A percentile compares a stretch with the other conserved stretches of the same genome.
phyloP scores from a whole-genome alignment of 257 asterid genomes.

The Linaria vulgaris region DNA sequence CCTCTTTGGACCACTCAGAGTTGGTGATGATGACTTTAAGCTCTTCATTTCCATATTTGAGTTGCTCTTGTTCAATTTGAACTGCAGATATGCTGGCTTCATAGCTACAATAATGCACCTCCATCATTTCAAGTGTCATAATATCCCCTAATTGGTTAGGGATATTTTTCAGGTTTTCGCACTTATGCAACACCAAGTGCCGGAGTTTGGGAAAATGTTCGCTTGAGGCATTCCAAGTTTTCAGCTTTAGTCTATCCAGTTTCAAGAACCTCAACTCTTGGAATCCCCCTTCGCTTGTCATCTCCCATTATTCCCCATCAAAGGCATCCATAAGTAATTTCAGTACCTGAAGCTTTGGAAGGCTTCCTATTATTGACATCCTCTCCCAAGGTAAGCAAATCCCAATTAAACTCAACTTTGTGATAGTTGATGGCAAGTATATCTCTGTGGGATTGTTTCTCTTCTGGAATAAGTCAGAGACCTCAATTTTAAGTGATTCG shows the following conservation, averaged over 20 bases:
- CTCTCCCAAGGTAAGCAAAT: background rate
- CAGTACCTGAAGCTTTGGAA: slow-evolving; percentile 19
- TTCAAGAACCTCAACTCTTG: slow-evolving; percentile 20
- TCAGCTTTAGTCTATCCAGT: slow-evolving; percentile 1
- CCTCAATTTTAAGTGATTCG: background rate
- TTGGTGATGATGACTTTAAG: slow-evolving; percentile 22
- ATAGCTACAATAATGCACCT: slow-evolving; percentile 12
- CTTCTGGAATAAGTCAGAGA: background rate
- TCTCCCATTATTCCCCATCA: slow-evolving; percentile 14
- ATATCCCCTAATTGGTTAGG: slow-evolving; percentile 8
- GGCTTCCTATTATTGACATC: slow-evolving; percentile 12
- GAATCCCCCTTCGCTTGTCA: slow-evolving; percentile 14
- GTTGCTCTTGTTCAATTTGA: slow-evolving; percentile 23
- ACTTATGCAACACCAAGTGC: slow-evolving; percentile 20
- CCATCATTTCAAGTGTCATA: slow-evolving; percentile 16
- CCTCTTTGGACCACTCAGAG: slow-evolving; percentile 7
- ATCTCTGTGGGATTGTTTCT: background rate
- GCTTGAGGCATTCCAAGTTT: slow-evolving; percentile 10
- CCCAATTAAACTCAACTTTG: slow-evolving; percentile 18
- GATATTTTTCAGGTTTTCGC: background rate
- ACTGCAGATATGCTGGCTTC: slow-evolving; percentile 1
- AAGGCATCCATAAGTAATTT: background rate
- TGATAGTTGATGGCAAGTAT: slow-evolving; percentile 8
- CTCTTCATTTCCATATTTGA: slow-evolving; percentile 22
- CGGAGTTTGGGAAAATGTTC: slow-evolving; percentile 24